phyloP scores from a whole-genome alignment of 2,329 filamentous ascomycete species.

The Xylaria digitata region DNA sequence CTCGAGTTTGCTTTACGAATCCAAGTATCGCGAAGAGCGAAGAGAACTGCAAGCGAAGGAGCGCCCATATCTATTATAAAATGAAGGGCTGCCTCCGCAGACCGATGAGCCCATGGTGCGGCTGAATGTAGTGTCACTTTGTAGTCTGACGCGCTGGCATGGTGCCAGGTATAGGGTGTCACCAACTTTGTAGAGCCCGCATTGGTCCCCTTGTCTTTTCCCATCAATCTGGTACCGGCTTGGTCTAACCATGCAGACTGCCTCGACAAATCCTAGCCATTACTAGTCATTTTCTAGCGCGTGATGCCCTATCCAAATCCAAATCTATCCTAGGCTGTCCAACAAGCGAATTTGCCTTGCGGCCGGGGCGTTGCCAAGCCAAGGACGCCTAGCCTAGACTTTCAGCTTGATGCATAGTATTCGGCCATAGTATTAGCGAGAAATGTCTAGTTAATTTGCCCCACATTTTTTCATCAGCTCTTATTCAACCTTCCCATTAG shows the following conservation, averaged over 20 bases:
- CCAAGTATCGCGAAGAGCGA: neutral
- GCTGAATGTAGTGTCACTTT: constrained; percentile 27
- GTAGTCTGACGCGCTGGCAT: constrained; percentile 5
- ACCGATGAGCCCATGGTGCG: constrained; percentile 24
- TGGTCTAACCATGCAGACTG: neutral
- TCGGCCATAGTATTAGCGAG: too few relatives aligned
- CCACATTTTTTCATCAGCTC: too few relatives aligned
- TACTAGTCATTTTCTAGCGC: neutral
- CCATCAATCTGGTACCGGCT: neutral
- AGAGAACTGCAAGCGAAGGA: neutral
- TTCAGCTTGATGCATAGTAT: constrained; percentile 35
- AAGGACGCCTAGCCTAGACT: constrained; percentile 31
- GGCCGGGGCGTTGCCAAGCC: constrained; percentile 25
- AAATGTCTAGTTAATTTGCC: too few relatives aligned
- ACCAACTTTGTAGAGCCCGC: neutral
- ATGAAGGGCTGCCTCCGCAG: constrained; percentile 17
- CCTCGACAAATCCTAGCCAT: neutral
- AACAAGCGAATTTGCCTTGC: constrained; percentile 25
- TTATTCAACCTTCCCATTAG: too few relatives aligned
- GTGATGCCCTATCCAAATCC: neutral
- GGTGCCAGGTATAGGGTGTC: neutral
- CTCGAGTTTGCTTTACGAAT: neutral
- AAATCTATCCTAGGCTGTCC: neutral
- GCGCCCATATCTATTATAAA: constrained; percentile 21
- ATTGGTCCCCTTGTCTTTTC: neutral